These are phyloP conservation scores for Lasiosphaeris hirsuta DNA, from an alignment of 495 filamentous ascomycete species.

Conservation along the genomic window DNA sequence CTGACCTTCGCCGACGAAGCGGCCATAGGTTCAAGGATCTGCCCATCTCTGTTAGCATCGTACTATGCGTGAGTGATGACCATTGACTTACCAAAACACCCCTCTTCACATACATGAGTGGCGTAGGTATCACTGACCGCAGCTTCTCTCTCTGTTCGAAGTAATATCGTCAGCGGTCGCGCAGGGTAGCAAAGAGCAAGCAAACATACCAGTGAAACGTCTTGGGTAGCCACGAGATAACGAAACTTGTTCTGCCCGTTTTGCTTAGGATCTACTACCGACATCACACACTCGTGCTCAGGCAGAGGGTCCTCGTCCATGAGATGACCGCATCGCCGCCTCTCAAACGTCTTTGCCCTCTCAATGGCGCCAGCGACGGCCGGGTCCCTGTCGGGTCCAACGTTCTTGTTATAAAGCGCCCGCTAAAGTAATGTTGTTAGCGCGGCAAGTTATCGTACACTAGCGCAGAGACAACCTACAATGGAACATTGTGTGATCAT, in stretches of 20 bases:
- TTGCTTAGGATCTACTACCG: conserved; percentile 70
- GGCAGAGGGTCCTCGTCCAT: conserved; percentile 72
- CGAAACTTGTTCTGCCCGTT: conserved; percentile 78
- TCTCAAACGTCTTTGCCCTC: conserved; percentile 69
- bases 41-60: neutral
- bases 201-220: conserved; percentile 34
- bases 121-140: conserved; percentile 33
- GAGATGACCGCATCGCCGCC: conserved; percentile 86
- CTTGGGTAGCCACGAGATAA: conserved; percentile 82
- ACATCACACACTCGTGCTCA: conserved; percentile 72
- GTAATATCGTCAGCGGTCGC: neutral
- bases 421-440: conserved; percentile 50
- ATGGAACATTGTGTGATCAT: conserved; percentile 52
- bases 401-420: conserved; percentile 55
- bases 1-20: conserved; percentile 56
- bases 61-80: neutral
- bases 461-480: conserved; percentile 8
- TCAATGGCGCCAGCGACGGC: conserved; percentile 58
- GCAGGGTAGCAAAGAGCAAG: neutral
- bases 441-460: conserved; percentile 27
- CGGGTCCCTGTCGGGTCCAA: conserved; percentile 52
- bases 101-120: conserved; percentile 73
- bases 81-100: conserved; percentile 70
- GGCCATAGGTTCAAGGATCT: conserved; percentile 76
- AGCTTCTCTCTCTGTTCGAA: conserved; percentile 24